These are phyloP conservation scores for Mortierella sp. DNA, from an alignment of 371 early-diverging fungal species.

Conservation along the genomic window DNA sequence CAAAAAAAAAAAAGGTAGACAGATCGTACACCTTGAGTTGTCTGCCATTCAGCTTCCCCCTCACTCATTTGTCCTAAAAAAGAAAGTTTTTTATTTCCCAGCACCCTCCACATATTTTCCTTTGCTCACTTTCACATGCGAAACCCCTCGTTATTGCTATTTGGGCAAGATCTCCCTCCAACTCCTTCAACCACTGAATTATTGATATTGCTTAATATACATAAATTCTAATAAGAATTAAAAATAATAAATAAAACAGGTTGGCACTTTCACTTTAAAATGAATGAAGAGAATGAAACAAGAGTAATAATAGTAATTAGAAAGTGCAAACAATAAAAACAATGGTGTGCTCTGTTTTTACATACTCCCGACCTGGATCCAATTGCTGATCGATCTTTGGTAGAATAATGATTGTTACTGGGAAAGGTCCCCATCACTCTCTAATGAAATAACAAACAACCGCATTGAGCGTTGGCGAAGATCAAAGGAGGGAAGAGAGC, in stretches of 20 bases:
- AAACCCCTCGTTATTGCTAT: neutral
- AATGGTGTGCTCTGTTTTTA: constrained; percentile 29
- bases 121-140: constrained; percentile 38
- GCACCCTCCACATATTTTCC: constrained; percentile 50
- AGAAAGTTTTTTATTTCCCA: constrained; percentile 33
- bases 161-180: neutral
- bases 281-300: constrained; percentile 24
- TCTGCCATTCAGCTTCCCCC: too few species aligned
- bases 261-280: constrained; percentile 26
- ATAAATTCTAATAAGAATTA: constrained; percentile 28
- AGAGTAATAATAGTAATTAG: neutral
- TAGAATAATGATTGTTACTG: too few species aligned
- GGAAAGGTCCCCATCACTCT: too few species aligned
- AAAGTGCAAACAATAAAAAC: constrained; percentile 28
- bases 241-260: neutral
- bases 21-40: too few species aligned
- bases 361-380: neutral
- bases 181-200: too few species aligned
- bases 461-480: too few species aligned
- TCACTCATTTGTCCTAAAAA: constrained; percentile 6
- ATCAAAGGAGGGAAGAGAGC: too few species aligned
- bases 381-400: neutral
- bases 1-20: too few species aligned
- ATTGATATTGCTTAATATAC: neutral
- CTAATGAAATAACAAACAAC: too few species aligned